Base-by-base conservation (phyloP, 306 rosid species). In the Trifolium pratense region DNA sequence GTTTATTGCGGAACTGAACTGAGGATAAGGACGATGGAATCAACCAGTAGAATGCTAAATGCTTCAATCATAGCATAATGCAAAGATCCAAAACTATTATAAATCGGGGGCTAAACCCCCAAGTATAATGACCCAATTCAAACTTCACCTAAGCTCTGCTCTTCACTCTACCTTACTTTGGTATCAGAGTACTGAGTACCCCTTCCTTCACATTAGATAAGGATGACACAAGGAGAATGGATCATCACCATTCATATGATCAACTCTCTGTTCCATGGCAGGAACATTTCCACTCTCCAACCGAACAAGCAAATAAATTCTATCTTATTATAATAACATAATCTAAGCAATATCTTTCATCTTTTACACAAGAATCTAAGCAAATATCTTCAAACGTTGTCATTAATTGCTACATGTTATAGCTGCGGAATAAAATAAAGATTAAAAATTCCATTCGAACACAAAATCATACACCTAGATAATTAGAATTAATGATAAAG, bases 371-470 rank as follows among this genome's bases (percentile, higher is more conserved):
- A 29, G 32, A 23, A 53, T 58, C 20, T 51, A 51, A 56, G 8
- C 8, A 21, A 52, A 23, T 12, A 37, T 10, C 69, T 18, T 39
- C 46, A 62, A 36, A 34, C 11, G 16, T 3, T 23, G 36, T 66
- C 73, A 80, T 55, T 18, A 68, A 70, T 9, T 51, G 29, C 66
- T 48, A 51, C 29, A 40, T 9, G 23, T 29, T 45, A 42, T 55
- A 42, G 45, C 7, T 4, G 37, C 75, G 40, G 7, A 71, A 61
- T 29, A 45, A 69, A 26, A 56, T 12, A 46, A 46, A 60, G 16
- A 77, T 26, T 11, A 18, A 57, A 75, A 75, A 66, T 39, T 57
- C 18, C 26, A 57, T 61, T 62, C 25, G 4, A 75, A 71, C 53
- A 29, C 53, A 59, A 42, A 70, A 14, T 43, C 26, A 4, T 2